Percentiles rank a stretch among this genome's conserved stretches.
Evolutionary conservation across 768 basidiomycete genomes (phyloP).

Genomic region (Russula ochroleuca): DNA sequence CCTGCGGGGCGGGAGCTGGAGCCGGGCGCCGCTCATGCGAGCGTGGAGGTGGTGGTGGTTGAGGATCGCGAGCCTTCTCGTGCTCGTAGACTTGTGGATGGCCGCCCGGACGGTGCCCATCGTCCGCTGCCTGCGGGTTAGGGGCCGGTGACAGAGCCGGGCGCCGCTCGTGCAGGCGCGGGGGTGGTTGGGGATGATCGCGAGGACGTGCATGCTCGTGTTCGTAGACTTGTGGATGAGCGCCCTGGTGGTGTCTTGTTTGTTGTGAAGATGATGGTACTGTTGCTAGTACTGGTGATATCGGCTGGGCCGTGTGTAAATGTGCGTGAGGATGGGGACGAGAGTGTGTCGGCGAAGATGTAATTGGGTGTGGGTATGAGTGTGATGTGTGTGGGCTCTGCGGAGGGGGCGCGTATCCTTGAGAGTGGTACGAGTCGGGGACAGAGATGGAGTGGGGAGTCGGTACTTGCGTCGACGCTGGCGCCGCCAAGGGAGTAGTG

Average conservation of each 20-base stretch:
- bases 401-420: not conserved
- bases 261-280: not conserved
- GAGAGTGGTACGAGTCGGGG: constrained; percentile 11
- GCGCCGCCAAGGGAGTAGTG: not conserved
- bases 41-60: too few relatives aligned
- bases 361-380: not conserved
- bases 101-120: not conserved
- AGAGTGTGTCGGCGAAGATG: not conserved
- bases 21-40: too few relatives aligned
- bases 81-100: too few relatives aligned
- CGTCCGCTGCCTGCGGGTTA: not conserved
- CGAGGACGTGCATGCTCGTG: not conserved
- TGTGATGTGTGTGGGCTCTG: not conserved
- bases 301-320: not conserved
- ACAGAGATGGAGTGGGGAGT: not conserved
- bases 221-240: constrained; percentile 1
- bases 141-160: too few relatives aligned
- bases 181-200: not conserved
- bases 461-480: not conserved
- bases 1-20: too few relatives aligned
- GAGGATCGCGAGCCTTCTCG: too few relatives aligned
- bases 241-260: not conserved
- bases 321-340: not conserved
- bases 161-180: too few relatives aligned
- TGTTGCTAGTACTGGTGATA: not conserved